phyloP scores from a whole-genome alignment of 768 basidiomycete genomes.

The Leccinum variicolor region DNA sequence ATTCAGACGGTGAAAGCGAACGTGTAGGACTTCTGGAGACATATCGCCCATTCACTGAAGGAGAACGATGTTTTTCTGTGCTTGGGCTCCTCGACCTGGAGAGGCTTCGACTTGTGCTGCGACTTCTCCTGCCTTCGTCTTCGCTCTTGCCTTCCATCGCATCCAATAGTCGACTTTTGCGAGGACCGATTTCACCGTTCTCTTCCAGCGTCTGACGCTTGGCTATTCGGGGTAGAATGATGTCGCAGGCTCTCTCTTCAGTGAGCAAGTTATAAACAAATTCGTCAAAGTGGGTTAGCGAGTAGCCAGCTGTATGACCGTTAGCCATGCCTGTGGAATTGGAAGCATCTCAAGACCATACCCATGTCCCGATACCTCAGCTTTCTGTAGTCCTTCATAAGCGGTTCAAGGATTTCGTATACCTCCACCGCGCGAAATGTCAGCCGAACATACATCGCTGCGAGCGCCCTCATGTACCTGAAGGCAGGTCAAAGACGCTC shows the following conservation, averaged over 20 bases:
- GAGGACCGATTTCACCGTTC: conserved; percentile 80
- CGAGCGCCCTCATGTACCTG: conserved; percentile 92
- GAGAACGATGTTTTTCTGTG: conserved; percentile 26
- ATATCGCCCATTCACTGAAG: conserved; percentile 53
- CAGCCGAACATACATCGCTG: conserved; percentile 92
- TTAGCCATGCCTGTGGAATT: not conserved
- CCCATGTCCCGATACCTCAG: conserved; percentile 77
- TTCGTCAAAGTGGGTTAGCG: conserved; percentile 86
- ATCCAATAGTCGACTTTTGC: conserved; percentile 83
- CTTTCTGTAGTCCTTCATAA: conserved; percentile 93
- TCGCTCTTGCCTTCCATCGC: conserved; percentile 79
- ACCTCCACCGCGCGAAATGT: conserved; percentile 90
- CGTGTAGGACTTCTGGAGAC: conserved; percentile 62
- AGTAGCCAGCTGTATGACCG: conserved; percentile 68
- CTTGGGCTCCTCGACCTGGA: conserved; percentile 27
- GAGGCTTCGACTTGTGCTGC: conserved; percentile 29
- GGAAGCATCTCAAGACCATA: conserved; percentile 35
- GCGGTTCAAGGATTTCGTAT: conserved; percentile 89
- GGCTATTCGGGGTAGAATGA: conserved; percentile 86
- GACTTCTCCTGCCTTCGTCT: conserved; percentile 38
- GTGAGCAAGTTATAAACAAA: conserved; percentile 80
- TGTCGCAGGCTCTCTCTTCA: conserved; percentile 94
- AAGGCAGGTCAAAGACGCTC: not conserved
- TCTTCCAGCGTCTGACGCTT: conserved; percentile 90
- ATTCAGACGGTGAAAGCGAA: conserved; percentile 38